Evolutionary conservation across 805 yeast genomes (phyloP).

Genomic region (Hanseniaspora hatyaiensis): DNA sequence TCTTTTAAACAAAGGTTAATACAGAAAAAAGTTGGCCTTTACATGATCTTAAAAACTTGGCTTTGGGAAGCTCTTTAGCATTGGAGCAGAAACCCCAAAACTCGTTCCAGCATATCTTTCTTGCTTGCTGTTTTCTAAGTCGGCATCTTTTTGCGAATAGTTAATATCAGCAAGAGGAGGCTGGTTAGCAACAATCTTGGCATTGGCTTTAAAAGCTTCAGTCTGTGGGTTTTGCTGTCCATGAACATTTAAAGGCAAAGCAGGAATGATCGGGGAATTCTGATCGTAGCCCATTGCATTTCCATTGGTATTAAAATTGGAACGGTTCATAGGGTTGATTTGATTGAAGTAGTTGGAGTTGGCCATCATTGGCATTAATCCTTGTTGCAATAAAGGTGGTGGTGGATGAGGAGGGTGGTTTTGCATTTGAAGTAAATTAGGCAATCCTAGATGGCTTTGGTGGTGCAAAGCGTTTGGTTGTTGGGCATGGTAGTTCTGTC

Average conservation of each 20-base stretch:
- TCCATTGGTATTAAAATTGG: too few species aligned
- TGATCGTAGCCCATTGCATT: not conserved
- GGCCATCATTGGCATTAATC: conserved; percentile 2
- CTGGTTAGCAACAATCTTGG: too few species aligned
- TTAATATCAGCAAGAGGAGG: too few species aligned
- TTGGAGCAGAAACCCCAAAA: conserved; percentile 11
- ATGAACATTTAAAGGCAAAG: not conserved
- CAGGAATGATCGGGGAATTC: conserved; percentile 1
- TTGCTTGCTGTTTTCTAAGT: not conserved
- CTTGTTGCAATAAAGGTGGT: too few species aligned
- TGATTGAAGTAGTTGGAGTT: not conserved
- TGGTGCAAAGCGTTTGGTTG: not conserved
- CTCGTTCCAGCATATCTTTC: conserved; percentile 15
- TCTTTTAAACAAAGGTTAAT: not conserved
- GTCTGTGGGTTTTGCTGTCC: not conserved
- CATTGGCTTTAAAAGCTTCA: too few species aligned
- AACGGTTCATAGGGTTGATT: too few species aligned
- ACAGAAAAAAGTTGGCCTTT: not conserved
- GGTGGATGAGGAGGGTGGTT: not conserved
- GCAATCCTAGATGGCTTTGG: conserved; percentile 4
- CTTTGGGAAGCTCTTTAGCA: conserved; percentile 11
- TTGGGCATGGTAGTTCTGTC: not conserved
- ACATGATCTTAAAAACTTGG: conserved; percentile 15
- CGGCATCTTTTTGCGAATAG: not conserved
- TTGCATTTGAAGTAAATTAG: not conserved